Base-by-base conservation (phyloP, 768 basidiomycete species). In the Tulasnella sp. region DNA sequence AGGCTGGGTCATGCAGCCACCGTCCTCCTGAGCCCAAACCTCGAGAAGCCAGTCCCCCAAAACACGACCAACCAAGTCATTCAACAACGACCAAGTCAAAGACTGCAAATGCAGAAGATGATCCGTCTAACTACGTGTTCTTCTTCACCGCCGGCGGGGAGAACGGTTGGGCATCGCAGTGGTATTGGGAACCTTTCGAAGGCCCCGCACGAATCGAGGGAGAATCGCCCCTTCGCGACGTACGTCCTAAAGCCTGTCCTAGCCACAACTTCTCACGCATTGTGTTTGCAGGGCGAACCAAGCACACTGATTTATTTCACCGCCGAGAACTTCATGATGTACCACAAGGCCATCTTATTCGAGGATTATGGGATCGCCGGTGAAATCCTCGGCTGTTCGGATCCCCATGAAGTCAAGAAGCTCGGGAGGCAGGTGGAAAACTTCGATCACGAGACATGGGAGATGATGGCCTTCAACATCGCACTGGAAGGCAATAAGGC, bases 301-400 rank as follows among this genome's bases (percentile, higher is more conserved):
- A 23, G 12, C 12, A 46, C 6, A 11, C 14, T 27, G 1, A 46
- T 14, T 11, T 80, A 80, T 63, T 67, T 66, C 5, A 75, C 76
- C 2, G 73, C 77, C 0, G 81, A 82, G 66, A 80, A 82, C 61
- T 82, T 62, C 57, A 82, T 82, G 81, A 83, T 82, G 81, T 69
- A 75, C 37, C 74, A 76, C 51, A 82, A 82, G 64, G 79, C 80
- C 6, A 63, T 79, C 3, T 62, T 82, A 2, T 82, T 82, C 68
- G 62, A 65, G 11, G 79, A 82, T 62, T 36, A 53, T 8, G 69
- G 63, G 4, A 65, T 76, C 4, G 75, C 77, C 2, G 65, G 70
- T 21, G 65, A 73, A 55, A 72, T 82, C 11, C 62, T 79, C 21
- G 66, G 58, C 2, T 67, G 72, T 17, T 66, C 52, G 1, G 69